Conservation (phyloP, 2,329 filamentous ascomycete genomes). For the Tolypocladium sp. region DNA sequence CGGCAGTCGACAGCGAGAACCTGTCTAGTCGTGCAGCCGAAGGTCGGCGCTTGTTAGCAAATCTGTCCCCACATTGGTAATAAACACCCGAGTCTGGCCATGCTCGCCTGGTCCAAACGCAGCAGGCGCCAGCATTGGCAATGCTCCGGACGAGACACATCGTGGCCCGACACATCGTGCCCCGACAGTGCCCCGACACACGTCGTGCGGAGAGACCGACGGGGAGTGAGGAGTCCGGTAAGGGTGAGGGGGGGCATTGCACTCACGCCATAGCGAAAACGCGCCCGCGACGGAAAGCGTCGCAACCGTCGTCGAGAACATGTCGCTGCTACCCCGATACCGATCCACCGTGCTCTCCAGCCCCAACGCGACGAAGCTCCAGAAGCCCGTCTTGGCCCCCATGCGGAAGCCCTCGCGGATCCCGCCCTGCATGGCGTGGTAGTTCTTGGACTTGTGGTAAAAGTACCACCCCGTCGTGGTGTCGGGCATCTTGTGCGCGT, state of each 20-base stretch:
- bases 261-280: constrained; percentile 79
- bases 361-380: constrained; percentile 67
- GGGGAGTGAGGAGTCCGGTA: no score
- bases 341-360: constrained; percentile 71
- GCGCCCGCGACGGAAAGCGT: constrained; percentile 76
- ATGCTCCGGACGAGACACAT: not conserved
- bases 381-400: constrained; percentile 59
- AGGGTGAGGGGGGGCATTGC: not conserved
- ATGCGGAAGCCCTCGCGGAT: constrained; percentile 70
- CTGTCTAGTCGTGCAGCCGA: constrained; percentile 46
- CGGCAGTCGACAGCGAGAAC: constrained; percentile 68
- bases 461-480: constrained; percentile 86
- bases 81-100: constrained; percentile 15
- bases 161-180: not conserved
- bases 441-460: constrained; percentile 98
- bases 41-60: constrained; percentile 17
- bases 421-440: constrained; percentile 70
- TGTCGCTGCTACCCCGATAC: constrained; percentile 60
- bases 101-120: constrained; percentile 1
- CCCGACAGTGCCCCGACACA: not conserved
- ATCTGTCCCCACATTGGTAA: constrained; percentile 9
- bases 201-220: not conserved
- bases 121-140: not conserved
- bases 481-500: constrained; percentile 84
- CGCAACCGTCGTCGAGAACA: constrained; percentile 72